phyloP scores from a whole-genome alignment of 2,329 filamentous ascomycete species.

The Aureobasidium sp. region DNA sequence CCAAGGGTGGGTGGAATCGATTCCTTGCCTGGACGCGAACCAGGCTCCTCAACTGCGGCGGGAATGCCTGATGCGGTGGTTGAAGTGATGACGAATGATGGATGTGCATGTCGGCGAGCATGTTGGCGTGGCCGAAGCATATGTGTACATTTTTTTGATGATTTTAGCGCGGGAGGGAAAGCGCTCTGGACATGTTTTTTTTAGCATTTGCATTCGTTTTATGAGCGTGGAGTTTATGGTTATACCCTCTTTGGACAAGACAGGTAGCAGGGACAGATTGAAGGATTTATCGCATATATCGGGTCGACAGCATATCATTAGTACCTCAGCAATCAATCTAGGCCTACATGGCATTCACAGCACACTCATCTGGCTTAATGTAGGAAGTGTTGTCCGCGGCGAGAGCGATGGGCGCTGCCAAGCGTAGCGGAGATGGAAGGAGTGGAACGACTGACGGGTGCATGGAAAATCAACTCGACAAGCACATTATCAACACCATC shows the following conservation, averaged over 20 bases:
- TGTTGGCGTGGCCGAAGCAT: not conserved
- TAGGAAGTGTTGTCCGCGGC: not conserved
- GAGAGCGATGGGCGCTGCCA: not conserved
- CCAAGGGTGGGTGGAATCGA: conserved; percentile 44
- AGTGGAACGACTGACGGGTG: not conserved
- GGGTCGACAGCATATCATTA: not conserved
- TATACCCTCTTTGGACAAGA: conserved; percentile 12
- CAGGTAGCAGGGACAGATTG: not conserved
- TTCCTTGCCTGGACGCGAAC: conserved; percentile 53
- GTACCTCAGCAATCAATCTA: not conserved
- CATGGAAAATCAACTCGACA: conserved; percentile 3
- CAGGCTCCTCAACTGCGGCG: conserved; percentile 45
- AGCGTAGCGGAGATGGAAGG: no score
- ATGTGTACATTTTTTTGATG: not conserved
- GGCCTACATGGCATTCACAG: not conserved
- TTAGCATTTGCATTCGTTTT: conserved; percentile 12
- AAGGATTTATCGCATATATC: not conserved
- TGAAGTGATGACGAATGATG: not conserved
- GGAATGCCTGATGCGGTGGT: not conserved
- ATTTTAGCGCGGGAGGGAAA: not conserved
- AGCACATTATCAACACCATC: not conserved
- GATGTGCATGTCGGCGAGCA: not conserved
- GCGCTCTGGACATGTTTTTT: not conserved
- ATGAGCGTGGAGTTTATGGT: conserved; percentile 14
- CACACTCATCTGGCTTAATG: not conserved